Evolutionary conservation across 106 monocot genomes (phyloP), one percentile per base, ranked within the genome.

Genomic region (Dendrobium officinale): DNA sequence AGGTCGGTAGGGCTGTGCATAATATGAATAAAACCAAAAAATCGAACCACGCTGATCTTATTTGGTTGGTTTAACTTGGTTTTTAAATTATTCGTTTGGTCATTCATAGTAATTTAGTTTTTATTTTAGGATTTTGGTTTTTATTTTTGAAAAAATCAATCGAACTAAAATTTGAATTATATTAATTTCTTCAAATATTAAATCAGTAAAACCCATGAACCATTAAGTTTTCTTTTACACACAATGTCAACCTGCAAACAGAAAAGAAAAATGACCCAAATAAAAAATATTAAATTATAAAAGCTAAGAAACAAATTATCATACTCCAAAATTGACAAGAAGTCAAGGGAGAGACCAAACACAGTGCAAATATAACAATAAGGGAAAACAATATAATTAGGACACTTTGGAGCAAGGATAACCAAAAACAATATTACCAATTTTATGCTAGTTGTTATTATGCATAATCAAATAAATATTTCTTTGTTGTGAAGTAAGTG

Each of bases 321-420:
- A 74, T 20, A 4, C 43, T n/a, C 20, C 6, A 20, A 74, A 13
- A 43, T 74, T 17, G 42, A 7, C 49, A 48, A 22, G 22, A 76
- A 49, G n/a, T n/a, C 17, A 13, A 73, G 45, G 75, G 5, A 75
- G n/a, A 47, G 33, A 75, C 45, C 44, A 45, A 43, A 44, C 20
- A 73, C 45, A 3, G 45, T 45, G 45, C 33, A 45, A 20, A 44
- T 22, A 24, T 45, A 44, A 45, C 42, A 73, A 2, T 17, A 75
- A 75, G 45, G 45, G 45, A 75, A 47, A 55, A 75, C 20, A 22
- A 75, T 75, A 44, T 45, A 22, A 75, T 67, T 75, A n/a, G n/a
- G 72, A 73, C 47, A 2, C 45, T 26, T 42, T 73, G 2, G 17
- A 75, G 45, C 0, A 75, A 75, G 17, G 44, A 75, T 45, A 45